phyloP scores from a whole-genome alignment of 2,329 filamentous ascomycete species.

The Colletotrichum sp. region DNA sequence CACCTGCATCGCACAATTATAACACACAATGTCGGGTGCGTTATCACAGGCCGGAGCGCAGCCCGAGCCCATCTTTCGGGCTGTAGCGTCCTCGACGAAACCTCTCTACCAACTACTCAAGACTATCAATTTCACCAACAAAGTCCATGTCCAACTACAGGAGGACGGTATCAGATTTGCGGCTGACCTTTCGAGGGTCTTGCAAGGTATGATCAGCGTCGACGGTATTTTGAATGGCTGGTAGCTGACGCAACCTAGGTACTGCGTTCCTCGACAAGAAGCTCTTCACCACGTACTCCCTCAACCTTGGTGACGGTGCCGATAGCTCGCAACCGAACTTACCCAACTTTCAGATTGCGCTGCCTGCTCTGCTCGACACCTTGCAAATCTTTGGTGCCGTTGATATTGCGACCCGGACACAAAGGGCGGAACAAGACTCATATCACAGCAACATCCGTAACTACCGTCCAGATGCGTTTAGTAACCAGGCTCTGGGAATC shows the following conservation, averaged over 20 bases:
- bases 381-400: constrained; percentile 95
- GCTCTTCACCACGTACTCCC: constrained; percentile 86
- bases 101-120: constrained; percentile 70
- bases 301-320: constrained; percentile 55
- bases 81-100: constrained; percentile 78
- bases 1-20: not conserved
- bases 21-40: constrained; percentile 25
- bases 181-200: constrained; percentile 85
- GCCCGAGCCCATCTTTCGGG: constrained; percentile 67
- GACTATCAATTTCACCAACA: constrained; percentile 65
- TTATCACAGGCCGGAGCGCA: constrained; percentile 23
- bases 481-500: constrained; percentile 80
- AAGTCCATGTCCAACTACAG: constrained; percentile 74
- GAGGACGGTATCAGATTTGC: constrained; percentile 86
- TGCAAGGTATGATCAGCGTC: constrained; percentile 73
- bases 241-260: not conserved
- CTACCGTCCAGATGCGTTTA: constrained; percentile 77
- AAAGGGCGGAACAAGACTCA: constrained; percentile 63
- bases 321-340: constrained; percentile 48
- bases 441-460: constrained; percentile 67
- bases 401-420: constrained; percentile 64
- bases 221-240: no score
- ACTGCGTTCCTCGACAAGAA: constrained; percentile 82
- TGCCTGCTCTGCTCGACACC: constrained; percentile 88
- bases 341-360: constrained; percentile 84